These are phyloP conservation scores for Mycena latifolia DNA, from an alignment of 768 basidiomycete species.

Conservation along the genomic window DNA sequence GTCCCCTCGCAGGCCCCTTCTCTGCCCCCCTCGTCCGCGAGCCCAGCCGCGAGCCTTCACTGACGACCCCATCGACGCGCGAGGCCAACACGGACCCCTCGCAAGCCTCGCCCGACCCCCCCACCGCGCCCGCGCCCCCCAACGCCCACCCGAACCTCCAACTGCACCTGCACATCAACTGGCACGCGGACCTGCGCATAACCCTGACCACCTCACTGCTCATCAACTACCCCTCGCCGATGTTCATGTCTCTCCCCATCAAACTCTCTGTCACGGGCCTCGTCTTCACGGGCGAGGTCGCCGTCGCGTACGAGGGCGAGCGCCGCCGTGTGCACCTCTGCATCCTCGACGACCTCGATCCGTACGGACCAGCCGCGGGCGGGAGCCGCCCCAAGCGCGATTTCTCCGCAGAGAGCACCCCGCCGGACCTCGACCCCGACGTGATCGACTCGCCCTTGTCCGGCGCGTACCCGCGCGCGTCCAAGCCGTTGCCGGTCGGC, in stretches of 20 bases:
- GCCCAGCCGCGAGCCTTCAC: conserved; percentile 27
- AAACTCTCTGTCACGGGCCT: conserved; percentile 93
- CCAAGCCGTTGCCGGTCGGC: conserved; percentile 83
- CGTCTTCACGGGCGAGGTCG: conserved; percentile 87
- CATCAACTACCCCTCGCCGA: conserved; percentile 96
- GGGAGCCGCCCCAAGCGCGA: conserved; percentile 63
- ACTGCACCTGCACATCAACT: conserved; percentile 86
- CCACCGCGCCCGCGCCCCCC: conserved; percentile 40
- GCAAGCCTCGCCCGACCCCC: conserved; percentile 23
- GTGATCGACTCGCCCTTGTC: conserved; percentile 50
- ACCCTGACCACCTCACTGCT: conserved; percentile 92
- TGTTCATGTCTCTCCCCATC: conserved; percentile 98
- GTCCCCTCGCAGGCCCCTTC: conserved; percentile 51
- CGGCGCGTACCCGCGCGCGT: conserved; percentile 54
- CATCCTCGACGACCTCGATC: conserved; percentile 89
- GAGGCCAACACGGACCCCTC: conserved; percentile 36
- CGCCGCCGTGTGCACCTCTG: conserved; percentile 87
- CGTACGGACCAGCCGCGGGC: conserved; percentile 77
- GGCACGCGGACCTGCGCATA: conserved; percentile 90
- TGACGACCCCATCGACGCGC: conserved; percentile 33
- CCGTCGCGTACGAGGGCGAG: conserved; percentile 91
- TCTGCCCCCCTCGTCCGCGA: conserved; percentile 42
- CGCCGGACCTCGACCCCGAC: conserved; percentile 66
- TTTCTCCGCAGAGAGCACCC: conserved; percentile 58
- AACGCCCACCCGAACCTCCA: conserved; percentile 81